Evolutionary conservation across 108 stramenopile genomes (phyloP).

Genomic region (Schizochytrium sp.): DNA sequence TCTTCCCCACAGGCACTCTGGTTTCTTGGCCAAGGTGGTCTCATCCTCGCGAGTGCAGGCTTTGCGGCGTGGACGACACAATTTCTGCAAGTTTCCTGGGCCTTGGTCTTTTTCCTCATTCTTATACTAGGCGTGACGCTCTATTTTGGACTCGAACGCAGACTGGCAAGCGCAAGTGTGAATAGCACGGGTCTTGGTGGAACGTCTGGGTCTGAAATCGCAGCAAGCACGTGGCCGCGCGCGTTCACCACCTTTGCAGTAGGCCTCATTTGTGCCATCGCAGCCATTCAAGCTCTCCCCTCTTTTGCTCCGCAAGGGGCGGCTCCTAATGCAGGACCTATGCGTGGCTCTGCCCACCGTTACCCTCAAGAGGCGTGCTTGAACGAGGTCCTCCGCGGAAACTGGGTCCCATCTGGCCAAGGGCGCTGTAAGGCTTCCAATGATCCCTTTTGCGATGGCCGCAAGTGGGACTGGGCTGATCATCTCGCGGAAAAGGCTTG

Average conservation of each 20-base stretch:
- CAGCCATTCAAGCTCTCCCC: background rate
- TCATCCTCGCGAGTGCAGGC: background rate
- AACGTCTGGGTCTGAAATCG: background rate
- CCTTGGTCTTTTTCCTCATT: background rate
- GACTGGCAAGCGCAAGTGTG: background rate
- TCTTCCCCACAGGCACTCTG: background rate
- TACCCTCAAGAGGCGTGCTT: background rate
- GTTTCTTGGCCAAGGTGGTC: background rate
- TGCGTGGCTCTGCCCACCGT: background rate
- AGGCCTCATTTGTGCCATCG: background rate
- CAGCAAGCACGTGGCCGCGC: background rate
- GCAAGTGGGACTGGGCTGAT: background rate
- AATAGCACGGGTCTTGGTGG: background rate
- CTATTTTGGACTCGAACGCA: background rate
- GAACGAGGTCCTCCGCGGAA: background rate
- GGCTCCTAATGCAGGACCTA: background rate
- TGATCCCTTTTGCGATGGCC: background rate
- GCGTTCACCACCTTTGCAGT: background rate
- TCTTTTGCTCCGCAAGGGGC: background rate
- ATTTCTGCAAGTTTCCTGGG: background rate
- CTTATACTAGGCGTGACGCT: background rate
- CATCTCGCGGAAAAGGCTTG: background rate
- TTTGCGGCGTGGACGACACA: background rate
- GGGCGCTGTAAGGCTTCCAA: background rate
- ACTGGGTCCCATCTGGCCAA: background rate